phyloP scores from a whole-genome alignment of 371 early-diverging fungal species.

The Mucor irregularis region DNA sequence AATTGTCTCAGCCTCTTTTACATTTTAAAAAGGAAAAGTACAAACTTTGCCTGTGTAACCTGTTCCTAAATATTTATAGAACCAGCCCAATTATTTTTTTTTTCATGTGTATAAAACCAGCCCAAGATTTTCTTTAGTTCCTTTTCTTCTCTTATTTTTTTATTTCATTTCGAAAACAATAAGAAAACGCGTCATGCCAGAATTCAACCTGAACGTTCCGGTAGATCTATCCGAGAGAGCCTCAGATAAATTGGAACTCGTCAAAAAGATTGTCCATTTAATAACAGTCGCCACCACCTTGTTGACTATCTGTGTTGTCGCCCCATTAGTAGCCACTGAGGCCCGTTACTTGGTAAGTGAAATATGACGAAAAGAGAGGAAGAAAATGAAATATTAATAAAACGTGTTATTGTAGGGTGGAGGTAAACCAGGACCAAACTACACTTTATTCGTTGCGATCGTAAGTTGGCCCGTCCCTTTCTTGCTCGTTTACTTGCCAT shows the following conservation, averaged over 20 bases:
- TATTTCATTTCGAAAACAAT: background rate
- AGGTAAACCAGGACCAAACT: slow-evolving; percentile 28
- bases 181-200: slow-evolving; percentile 14
- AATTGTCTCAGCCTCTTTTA: too few species aligned
- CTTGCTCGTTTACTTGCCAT: slow-evolving; percentile 30
- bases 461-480: slow-evolving; percentile 22
- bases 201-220: slow-evolving; percentile 24
- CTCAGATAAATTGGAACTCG: slow-evolving; percentile 15
- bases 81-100: background rate
- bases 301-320: slow-evolving; percentile 25
- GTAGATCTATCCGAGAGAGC: slow-evolving; percentile 21
- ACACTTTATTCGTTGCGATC: slow-evolving; percentile 27
- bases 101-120: background rate
- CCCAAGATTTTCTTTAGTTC: background rate
- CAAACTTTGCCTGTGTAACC: slow-evolving; percentile 6
- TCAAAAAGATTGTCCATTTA: slow-evolving; percentile 22
- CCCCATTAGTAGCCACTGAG: slow-evolving; percentile 31
- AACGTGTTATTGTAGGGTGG: slow-evolving; percentile 18
- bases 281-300: slow-evolving; percentile 10
- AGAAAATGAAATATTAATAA: background rate
- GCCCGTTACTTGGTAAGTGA: slow-evolving; percentile 24
- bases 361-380: too few species aligned
- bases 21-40: too few species aligned
- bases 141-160: slow-evolving; percentile 8
- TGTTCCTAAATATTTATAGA: background rate